Evolutionary conservation across 225 moss, liverwort and hornwort species (phyloP).

Genomic region (Physcomitrium patens): DNA sequence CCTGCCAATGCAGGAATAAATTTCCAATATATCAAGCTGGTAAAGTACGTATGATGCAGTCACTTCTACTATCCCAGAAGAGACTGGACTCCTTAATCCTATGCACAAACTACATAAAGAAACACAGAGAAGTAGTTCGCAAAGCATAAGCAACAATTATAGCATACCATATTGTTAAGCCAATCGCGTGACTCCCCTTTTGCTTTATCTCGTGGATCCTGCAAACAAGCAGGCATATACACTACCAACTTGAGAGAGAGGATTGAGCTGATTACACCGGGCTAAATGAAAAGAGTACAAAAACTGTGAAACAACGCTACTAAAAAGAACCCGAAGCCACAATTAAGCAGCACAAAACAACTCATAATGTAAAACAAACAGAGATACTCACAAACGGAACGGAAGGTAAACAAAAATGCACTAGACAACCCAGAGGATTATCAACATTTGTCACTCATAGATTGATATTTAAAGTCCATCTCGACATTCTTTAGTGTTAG

Average conservation of each 20-base stretch:
- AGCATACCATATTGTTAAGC: slow-evolving; percentile 86
- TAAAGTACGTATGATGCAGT: neutral
- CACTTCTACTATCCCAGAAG: slow-evolving; percentile 7
- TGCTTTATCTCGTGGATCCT: slow-evolving; percentile 99
- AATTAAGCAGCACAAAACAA: neutral
- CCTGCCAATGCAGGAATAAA: slow-evolving; percentile 54
- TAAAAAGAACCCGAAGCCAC: neutral
- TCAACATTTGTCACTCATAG: too few relatives aligned
- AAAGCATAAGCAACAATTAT: neutral
- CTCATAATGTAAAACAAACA: neutral
- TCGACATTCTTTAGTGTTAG: neutral
- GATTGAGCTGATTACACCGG: slow-evolving; percentile 15
- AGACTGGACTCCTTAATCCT: slow-evolving; percentile 12
- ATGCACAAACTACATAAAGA: slow-evolving; percentile 13
- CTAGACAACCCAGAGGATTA: neutral
- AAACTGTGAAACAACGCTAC: too few relatives aligned
- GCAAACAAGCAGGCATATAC: slow-evolving; percentile 48
- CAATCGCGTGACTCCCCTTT: slow-evolving; percentile 99
- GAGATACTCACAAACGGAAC: neutral
- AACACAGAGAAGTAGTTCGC: slow-evolving; percentile 4
- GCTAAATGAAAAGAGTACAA: neutral
- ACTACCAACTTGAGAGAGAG: slow-evolving; percentile 38
- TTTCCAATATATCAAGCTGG: slow-evolving; percentile 14
- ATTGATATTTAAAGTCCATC: neutral
- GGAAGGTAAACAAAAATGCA: neutral